Base-by-base conservation (phyloP, 1,284 basidiomycete genomes). In the Agroathelia rolfsii region DNA sequence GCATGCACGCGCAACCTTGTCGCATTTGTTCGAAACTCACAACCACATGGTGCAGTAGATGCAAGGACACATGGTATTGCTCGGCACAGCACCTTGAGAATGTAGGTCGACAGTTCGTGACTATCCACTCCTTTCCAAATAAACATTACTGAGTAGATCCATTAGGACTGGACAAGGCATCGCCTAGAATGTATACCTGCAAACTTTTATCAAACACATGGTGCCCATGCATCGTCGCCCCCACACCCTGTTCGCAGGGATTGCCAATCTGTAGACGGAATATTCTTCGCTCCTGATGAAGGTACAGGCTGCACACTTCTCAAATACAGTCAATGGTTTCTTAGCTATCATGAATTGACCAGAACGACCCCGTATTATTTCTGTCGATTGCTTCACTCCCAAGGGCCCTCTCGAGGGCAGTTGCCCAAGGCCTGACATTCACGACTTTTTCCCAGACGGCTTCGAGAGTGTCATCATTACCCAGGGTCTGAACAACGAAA, bases 1-100 rank as follows among this genome's bases (percentile, higher is more conserved):
- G n/a, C n/a, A n/a, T n/a, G n/a, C n/a, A n/a, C n/a, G n/a, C n/a
- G n/a, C 72, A 80, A 44, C 78, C 78, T 17, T 86, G 82, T 56
- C 68, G 62, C 5, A 55, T 83, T n/a, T 86, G 82, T 58, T 67
- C 63, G 49, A 59, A 61, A 24, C 59, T 77, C 21, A 86, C 82
- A 3, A 72, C 77, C 5, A 76, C 81, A 70, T 85, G 82, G 81
- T 86, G 83, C 50, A 76, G 76, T 46, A 77, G 81, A 32, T 86
- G 82, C 55, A 77, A 84, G 46, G 65, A 58, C 30, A 65, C 74
- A 1, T 85, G 77, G 76, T 86, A 86, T 46, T 86, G 82, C 55
- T 64, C 71, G 8, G 63, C 78, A 23, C 76, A 83, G 38, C 82
- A 86, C 46, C 64, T 83, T 14, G 63, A 72, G 35, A 62, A 49